These are phyloP conservation scores for Jatropha curcas DNA, from an alignment of 345 rosid genomes.

Conservation along the genomic window DNA sequence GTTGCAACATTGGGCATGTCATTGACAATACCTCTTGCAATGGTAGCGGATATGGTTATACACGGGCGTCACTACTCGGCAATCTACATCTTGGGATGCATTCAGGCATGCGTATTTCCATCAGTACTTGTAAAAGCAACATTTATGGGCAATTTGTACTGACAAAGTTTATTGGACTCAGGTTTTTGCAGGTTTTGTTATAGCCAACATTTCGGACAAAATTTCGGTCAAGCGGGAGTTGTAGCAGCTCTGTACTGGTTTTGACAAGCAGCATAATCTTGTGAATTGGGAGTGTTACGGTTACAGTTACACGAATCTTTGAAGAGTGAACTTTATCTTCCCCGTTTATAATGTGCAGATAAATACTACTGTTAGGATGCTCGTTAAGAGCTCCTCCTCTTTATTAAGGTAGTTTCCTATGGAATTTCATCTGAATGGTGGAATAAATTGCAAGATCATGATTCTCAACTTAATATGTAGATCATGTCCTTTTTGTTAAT, in stretches of 20 bases:
- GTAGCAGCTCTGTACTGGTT: slow-evolving; percentile 9
- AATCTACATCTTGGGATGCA: slow-evolving; percentile 66
- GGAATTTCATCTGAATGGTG: background rate
- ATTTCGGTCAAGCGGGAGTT: slow-evolving; percentile 25
- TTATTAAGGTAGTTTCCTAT: background rate
- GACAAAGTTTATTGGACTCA: slow-evolving; percentile 20
- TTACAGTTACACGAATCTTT: background rate
- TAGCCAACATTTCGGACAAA: slow-evolving; percentile 51
- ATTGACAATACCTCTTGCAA: slow-evolving; percentile 79
- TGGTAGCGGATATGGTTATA: slow-evolving; percentile 81
- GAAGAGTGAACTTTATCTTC: background rate
- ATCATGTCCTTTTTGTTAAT: background rate
- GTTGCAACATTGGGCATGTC: slow-evolving; percentile 81
- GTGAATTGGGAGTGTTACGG: slow-evolving; percentile 5
- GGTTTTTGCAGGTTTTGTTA: slow-evolving; percentile 65
- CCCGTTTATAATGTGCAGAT: background rate
- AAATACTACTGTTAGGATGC: background rate
- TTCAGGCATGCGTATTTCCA: slow-evolving; percentile 47
- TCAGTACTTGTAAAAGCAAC: background rate
- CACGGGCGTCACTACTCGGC: slow-evolving; percentile 72
- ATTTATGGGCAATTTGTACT: background rate
- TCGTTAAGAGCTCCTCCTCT: background rate
- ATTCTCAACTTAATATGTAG: background rate
- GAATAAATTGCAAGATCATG: background rate
- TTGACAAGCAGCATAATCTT: background rate